Base-by-base conservation (phyloP, 2,329 filamentous ascomycete genomes). In the Cadophora malorum region DNA sequence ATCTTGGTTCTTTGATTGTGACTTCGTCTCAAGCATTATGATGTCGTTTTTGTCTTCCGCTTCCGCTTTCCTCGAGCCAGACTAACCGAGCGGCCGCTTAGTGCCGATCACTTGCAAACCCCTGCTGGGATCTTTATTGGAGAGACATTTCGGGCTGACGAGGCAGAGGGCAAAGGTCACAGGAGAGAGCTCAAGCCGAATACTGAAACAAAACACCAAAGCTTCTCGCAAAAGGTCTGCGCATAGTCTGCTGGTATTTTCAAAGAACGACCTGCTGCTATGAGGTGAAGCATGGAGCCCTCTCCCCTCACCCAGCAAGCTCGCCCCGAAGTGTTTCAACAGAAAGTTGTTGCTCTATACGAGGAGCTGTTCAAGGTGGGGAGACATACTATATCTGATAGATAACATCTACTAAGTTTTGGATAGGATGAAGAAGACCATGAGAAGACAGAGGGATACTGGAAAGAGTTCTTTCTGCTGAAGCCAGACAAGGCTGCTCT, bases 271-370 rank as follows among this genome's bases (percentile, higher is more conserved):
- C 60, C 63, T 72, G 70, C 67, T 74, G 71, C 68, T 71, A 76
- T 76, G 75, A 71, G 72, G 67, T 77, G 73, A 74, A 74, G 66
- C 65, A 96, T 96, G 93, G 93, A 97, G 83, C 86, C 90, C 75
- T 98, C 95, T 78, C 96, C 96, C 72, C 87, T 99, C 78, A 97
- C 94, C 67, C 94, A 96, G 81, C 94, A 97, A 85, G 88, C 89
- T 80, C 88, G 93, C 76, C 96, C 95, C 65, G 91, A 96, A 79
- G 88, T 91, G 50, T 97, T 99, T 79, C 91, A 96, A 81, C 95
- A 92, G 65, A 99, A 99, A 83, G 92, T 99, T 73, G 91, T 97
- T 69, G 86, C 91, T 79, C 88, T 98, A 63, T 99, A 99, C 81
- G 88, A 94, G 76, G 86, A 88, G 72, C 84, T 98, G 23, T 95